Evolutionary conservation across 495 filamentous ascomycete genomes (phyloP).

Genomic region (Penicillium riverlandense): DNA sequence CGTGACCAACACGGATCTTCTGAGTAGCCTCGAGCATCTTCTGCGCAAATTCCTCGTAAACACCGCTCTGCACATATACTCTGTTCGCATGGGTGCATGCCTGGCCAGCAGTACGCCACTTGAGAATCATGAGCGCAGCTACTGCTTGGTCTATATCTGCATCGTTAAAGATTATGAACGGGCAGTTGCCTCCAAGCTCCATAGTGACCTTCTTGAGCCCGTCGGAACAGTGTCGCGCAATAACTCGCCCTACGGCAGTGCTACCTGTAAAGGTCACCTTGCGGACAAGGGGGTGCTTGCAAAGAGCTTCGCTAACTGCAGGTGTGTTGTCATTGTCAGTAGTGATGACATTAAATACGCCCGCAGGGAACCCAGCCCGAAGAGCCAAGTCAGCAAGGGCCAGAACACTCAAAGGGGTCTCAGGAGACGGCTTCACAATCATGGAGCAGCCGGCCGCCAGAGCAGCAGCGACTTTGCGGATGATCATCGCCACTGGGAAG

Average conservation of each 20-base stretch:
- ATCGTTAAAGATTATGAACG: conserved; percentile 61
- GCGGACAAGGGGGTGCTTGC: conserved; percentile 44
- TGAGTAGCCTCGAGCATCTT: conserved; percentile 37
- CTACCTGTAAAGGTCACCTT: conserved; percentile 64
- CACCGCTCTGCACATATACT: conserved; percentile 49
- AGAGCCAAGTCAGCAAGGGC: conserved; percentile 50
- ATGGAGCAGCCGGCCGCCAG: conserved; percentile 59
- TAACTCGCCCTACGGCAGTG: conserved; percentile 42
- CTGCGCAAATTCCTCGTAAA: conserved; percentile 38
- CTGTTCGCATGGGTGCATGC: conserved; percentile 59
- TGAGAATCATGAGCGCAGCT: conserved; percentile 38
- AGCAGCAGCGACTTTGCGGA: conserved; percentile 54
- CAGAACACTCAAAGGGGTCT: conserved; percentile 51
- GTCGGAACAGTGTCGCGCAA: conserved; percentile 40
- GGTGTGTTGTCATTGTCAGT: conserved; percentile 50
- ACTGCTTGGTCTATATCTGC: conserved; percentile 50
- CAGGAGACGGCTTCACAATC: conserved; percentile 29
- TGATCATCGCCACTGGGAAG: conserved; percentile 48
- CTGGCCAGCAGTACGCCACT: conserved; percentile 52
- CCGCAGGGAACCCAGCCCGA: conserved; percentile 52
- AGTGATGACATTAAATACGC: conserved; percentile 53
- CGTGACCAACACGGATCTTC: conserved; percentile 49
- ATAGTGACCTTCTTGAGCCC: conserved; percentile 57
- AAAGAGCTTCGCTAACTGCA: conserved; percentile 48
- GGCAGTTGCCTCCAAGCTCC: conserved; percentile 61